Evolutionary conservation across 345 rosid genomes (phyloP), one percentile per base, ranked within the genome.

Genomic region (Gossypium ekmanianum): DNA sequence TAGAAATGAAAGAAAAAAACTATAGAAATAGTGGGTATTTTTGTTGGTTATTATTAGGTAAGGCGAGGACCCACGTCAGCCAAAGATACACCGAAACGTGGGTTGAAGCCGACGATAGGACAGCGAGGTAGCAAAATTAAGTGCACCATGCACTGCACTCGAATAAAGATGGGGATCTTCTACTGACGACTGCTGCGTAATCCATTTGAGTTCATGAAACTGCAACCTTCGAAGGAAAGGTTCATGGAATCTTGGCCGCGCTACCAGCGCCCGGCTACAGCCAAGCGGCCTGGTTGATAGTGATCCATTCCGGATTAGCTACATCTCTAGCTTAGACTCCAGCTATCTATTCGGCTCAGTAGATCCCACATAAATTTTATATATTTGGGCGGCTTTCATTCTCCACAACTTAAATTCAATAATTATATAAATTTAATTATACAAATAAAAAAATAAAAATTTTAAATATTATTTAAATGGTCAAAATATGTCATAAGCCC

Each of bases 191-290:
- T 50, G 11, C 5, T 27, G 7, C 51, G 16, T 39, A 17, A 63
- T 22, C 48, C 47, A 0, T 3, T 6, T n/a, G 26, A 41, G 16
- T 43, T 64, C 69, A n/a, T 18, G 50, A 24, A 41, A 41, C 2
- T 64, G 69, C 69, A 41, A 41, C 48, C 22, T 7, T n/a, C 16
- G 41, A 5, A 34, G 41, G 41, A 64, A 41, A 41, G 69, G 69
- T 64, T 64, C 69, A 64, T 41, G 51, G 69, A 64, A 64, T 41
- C 69, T 64, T 64, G 69, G 51, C 51, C 51, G 9, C 51, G 11
- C 51, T 9, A 9, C 50, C 9, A 47, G 51, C 16, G 50, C 11
- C 50, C 51, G 3, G 14, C 51, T 2, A 47, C 51, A 47, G 51
- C 51, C 51, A 47, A 12, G 51, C 51, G 11, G 13, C 51, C 51